phyloP scores from a whole-genome alignment of 345 rosid species.

The Murraya koenigii region DNA sequence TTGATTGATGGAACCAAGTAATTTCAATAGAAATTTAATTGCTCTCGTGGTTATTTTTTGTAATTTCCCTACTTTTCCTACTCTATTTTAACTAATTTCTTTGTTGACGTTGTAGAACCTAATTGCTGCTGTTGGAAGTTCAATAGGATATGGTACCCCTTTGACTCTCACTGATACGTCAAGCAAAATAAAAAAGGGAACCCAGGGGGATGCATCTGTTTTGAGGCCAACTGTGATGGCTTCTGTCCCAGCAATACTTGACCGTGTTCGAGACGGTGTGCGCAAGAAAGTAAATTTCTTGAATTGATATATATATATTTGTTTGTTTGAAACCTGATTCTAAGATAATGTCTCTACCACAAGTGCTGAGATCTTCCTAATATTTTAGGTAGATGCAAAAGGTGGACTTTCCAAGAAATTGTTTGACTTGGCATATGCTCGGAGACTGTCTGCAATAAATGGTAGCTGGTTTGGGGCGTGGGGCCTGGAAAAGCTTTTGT shows the following conservation, averaged over 20 bases:
- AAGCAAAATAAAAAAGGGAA: slow-evolving; percentile 85
- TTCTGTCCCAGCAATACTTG: slow-evolving; percentile 99
- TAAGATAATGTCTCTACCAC: neutral
- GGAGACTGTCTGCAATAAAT: slow-evolving; percentile 86
- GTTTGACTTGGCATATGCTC: slow-evolving; percentile 88
- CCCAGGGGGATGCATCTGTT: slow-evolving; percentile 84
- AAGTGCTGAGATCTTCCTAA: slow-evolving; percentile 15
- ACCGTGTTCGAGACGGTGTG: slow-evolving; percentile 97
- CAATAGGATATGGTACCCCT: slow-evolving; percentile 95
- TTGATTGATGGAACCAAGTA: neutral
- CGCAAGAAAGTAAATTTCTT: slow-evolving; percentile 67
- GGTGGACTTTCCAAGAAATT: slow-evolving; percentile 78
- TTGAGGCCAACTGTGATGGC: slow-evolving; percentile 90
- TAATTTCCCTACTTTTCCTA: neutral
- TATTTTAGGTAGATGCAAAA: slow-evolving; percentile 71
- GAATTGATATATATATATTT: neutral
- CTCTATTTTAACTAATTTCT: slow-evolving; percentile 12
- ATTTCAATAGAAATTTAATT: neutral
- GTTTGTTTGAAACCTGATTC: slow-evolving; percentile 3
- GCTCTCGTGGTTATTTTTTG: neutral
- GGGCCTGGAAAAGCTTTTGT: slow-evolving; percentile 80
- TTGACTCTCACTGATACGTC: slow-evolving; percentile 96
- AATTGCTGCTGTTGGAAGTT: slow-evolving; percentile 79
- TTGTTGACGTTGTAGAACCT: slow-evolving; percentile 52
- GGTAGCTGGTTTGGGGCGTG: slow-evolving; percentile 98